Base-by-base conservation (phyloP, 2,329 filamentous ascomycete genomes). In the Calonectria naviculata region DNA sequence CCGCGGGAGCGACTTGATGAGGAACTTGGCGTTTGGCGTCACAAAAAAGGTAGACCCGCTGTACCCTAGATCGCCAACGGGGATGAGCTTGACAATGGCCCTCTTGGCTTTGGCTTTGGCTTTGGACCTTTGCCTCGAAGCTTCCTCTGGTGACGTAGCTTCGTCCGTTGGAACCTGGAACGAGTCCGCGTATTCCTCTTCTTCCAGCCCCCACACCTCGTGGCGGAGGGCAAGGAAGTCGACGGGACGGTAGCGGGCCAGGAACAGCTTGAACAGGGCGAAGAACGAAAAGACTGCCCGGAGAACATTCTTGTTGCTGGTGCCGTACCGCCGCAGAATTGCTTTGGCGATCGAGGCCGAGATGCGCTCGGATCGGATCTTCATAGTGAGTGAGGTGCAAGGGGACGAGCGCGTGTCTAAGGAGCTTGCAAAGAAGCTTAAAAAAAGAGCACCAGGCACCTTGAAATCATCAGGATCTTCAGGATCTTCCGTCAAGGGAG, bases 21-120 rank as follows among this genome's bases (percentile, higher is more conserved):
- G 87, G 78, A 90, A 94, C 73, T 89, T 89, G n/a, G 85, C 86
- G 75, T 95, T 89, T 4, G 85, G 81, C 0, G 93, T 94, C 5
- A 87, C 88, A 81, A 93, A 94, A 82, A 95, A 95, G 0, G 93
- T 93, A 83, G 92, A 94, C 60, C 93, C 93, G 31, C 91, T 93
- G 79, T 93, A 94, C 3, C 93, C 93, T 82, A 95, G 86, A 78
- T 94, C 92, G 1, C 91, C 92, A 71, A 93, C 88, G 1, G 91
- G 81, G 2, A 87, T 81, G 36, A 94, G 82, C 38, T 78, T 67
- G 0, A 84, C 80, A 21, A 79, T 79, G 0, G 29, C 52, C 17
- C 79, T 76, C 15, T 78, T 66, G 80, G 80, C 49, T 79, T 81
- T 72, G 80, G 80, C 49, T 79, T 81, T 72, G 83, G 83, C 67